Conservation (phyloP, 495 filamentous ascomycete genomes). For the Podospora conica region DNA sequence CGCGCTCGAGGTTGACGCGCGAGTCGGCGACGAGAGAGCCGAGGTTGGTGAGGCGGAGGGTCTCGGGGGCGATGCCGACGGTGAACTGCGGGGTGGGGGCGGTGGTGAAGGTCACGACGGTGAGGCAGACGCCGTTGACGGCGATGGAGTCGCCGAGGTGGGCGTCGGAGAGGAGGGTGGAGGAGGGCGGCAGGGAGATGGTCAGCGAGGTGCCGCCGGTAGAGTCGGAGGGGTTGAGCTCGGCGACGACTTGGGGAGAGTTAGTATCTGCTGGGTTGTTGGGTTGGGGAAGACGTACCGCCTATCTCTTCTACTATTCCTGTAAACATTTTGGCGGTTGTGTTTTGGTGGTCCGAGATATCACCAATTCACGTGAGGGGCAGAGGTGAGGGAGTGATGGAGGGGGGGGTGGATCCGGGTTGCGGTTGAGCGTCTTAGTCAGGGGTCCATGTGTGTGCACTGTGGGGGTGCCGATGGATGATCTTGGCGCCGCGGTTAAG, state of each 20-base stretch:
- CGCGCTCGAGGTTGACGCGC: conserved; percentile 86
- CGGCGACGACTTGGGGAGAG: conserved; percentile 60
- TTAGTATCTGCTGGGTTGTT: conserved; percentile 5
- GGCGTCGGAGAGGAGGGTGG: conserved; percentile 71
- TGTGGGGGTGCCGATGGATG: background rate
- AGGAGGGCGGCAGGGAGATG: conserved; percentile 57
- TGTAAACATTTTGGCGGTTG: conserved; percentile 74
- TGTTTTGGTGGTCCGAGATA: background rate
- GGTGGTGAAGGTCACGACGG: conserved; percentile 69
- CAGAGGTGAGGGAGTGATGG: background rate
- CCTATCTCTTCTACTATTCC: conserved; percentile 94
- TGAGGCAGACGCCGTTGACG: conserved; percentile 88
- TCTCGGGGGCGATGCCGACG: conserved; percentile 93
- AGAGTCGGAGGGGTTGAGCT: conserved; percentile 71
- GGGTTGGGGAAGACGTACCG: conserved; percentile 49
- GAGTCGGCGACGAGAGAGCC: conserved; percentile 52
- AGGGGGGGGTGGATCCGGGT: background rate
- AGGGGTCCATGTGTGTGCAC: background rate
- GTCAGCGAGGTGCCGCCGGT: conserved; percentile 85
- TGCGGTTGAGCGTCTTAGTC: background rate
- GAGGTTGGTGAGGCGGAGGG: conserved; percentile 91
- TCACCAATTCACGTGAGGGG: background rate
- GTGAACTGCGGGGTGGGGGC: conserved; percentile 55
- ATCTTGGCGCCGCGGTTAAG: background rate
- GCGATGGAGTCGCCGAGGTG: conserved; percentile 88